phyloP scores from a whole-genome alignment of 495 filamentous ascomycete species.

The Neurospora sp. region DNA sequence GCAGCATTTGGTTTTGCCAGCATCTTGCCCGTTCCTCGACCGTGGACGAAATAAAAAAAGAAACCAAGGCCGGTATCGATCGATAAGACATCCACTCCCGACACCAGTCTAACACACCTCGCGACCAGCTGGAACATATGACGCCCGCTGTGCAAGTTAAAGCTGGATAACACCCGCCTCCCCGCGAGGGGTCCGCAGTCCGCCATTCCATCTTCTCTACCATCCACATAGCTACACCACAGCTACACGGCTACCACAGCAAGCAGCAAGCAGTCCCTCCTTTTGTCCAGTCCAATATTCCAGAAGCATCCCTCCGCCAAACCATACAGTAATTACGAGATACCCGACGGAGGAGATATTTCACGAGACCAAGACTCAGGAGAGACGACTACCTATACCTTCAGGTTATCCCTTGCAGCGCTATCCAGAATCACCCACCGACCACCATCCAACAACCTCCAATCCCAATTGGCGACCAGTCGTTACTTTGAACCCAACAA shows the following conservation, averaged over 20 bases:
- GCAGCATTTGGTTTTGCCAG: neutral
- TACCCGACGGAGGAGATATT: neutral
- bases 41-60: neutral
- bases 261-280: neutral
- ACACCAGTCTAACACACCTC: neutral
- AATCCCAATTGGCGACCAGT: neutral
- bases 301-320: neutral
- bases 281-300: neutral
- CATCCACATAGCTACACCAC: neutral
- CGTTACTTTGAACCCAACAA: neutral
- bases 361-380: neutral
- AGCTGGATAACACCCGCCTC: constrained; percentile 5
- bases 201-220: neutral
- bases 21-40: neutral
- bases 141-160: constrained; percentile 13
- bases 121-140: constrained; percentile 17
- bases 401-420: neutral
- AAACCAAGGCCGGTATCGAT: neutral
- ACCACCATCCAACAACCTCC: neutral
- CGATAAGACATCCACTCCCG: neutral
- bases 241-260: neutral
- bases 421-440: neutral
- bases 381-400: neutral
- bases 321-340: neutral
- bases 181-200: neutral